Base-by-base conservation (phyloP, 805 yeast species). In the Kluyveromyces dobzhanskii region DNA sequence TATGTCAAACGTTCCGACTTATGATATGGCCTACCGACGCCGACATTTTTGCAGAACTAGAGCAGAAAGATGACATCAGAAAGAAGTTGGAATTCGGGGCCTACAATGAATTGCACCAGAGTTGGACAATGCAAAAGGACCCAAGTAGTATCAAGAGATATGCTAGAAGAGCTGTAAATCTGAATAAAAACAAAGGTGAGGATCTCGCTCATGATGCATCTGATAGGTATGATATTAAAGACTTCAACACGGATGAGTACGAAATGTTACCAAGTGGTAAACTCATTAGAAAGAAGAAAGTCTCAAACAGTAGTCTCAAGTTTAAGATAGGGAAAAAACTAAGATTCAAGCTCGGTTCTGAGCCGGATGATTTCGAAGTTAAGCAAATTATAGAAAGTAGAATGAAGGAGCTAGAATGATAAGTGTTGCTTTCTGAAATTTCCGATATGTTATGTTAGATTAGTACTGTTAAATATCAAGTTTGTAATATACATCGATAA, bases 231-330 rank as follows among this genome's bases (percentile, higher is more conserved):
- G 31, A 28, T 13, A 27, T 8, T 18, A 24, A 34, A 11, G 41
- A 32, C 8, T 48, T 44, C 32, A 49, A 56, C 31, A 51, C 56
- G 16, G 53, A 56, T 4, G 58, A 63, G 23, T 71, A 65, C 48
- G 90, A 80, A 47, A 62, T 78, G 33, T 66, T 84, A 41, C 94
- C 94, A 1, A 79, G 88, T 55, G 94, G 94, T 27, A 75, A 79
- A 45, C 61, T 76, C 12, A 66, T 83, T 17, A 71, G 58, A 52
- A 63, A 53, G 57, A 47, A 35, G 27, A n/a, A 33, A 8, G 30
- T 18, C 10, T n/a, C 25, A 4, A 16, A 9, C 33, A 43, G 34
- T 26, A 47, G 47, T 38, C 44, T 51, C 30, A 46, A 49, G 19
- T 27, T 47, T 23, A 23, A 30, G 12, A 31, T 54, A 2, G 40